Base-by-base conservation (phyloP, 2,329 filamentous ascomycete species). In the Neofusicoccum parvum region DNA sequence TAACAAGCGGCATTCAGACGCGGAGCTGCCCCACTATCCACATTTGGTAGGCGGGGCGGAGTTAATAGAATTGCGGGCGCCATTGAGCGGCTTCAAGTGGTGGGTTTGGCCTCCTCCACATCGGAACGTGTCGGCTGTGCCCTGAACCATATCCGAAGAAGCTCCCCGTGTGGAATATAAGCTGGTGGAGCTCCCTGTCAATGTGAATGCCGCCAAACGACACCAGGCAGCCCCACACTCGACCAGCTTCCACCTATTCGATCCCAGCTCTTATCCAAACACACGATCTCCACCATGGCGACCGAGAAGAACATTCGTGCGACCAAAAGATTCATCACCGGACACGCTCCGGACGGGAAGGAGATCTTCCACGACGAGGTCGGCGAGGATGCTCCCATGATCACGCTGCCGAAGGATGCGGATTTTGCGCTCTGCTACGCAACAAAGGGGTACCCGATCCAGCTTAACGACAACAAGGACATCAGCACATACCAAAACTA, bases 351-450 rank as follows among this genome's bases (percentile, higher is more conserved):
- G 10, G 66, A 75, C 43, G 76, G 76, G 64, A 74, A 77, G 64
- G 75, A 75, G 3, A 69, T 79, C 50, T 79, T 79, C 69, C 75
- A 72, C 69, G 69, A 71, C 32, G 73, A 73, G 50, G 71, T 79
- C 54, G 68, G 69, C 58, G 76, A 78, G 41, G 76, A 76, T 62
- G 75, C 70, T 65, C 73, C 71, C 37, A 76, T 78, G 75, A 71
- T 70, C 68, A 67, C 69, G 71, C 78, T 74, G 72, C 78, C 72
- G 67, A 80, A 82, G 68, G 79, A 80, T 45, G 80, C 83, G 39
- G 76, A 75, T 15, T 85, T 85, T 69, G 78, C 77, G 36, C 79
- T 85, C 37, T 78, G 77, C 66, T 86, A 85, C 73, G 80, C 81
- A 7, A 82, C 85, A 4, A 78, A 80, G 53, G 72, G 77, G 53